Evolutionary conservation across 176 grass and related monocot genomes (phyloP).

Genomic region (Avena sativa): DNA sequence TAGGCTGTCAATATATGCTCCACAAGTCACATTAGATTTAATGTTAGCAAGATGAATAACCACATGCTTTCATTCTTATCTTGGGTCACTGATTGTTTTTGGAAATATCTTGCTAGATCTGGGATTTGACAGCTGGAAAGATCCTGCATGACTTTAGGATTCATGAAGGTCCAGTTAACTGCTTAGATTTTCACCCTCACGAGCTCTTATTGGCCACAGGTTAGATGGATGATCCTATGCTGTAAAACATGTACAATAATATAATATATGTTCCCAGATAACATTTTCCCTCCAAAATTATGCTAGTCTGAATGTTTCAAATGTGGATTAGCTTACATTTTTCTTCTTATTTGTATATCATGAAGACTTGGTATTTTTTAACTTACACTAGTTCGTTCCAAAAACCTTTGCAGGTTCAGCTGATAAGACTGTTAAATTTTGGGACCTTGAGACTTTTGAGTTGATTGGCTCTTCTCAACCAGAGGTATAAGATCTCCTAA

Average conservation of each 20-base stretch:
- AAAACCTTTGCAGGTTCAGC: constrained; percentile 69
- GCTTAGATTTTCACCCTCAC: constrained; percentile 88
- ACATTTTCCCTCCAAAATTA: background rate
- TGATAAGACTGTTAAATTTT: constrained; percentile 93
- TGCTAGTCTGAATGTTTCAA: background rate
- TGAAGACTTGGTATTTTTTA: constrained; percentile 12
- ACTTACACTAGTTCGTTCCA: constrained; percentile 42
- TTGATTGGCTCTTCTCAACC: constrained; percentile 84
- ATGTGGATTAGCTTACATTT: background rate
- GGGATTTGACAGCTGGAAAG: constrained; percentile 96
- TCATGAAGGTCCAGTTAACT: constrained; percentile 88
- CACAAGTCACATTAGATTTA: background rate
- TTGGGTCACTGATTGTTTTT: constrained; percentile 28
- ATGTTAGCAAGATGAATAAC: constrained; percentile 31
- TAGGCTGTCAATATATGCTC: constrained; percentile 4
- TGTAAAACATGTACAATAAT: constrained; percentile 1
- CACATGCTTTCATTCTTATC: background rate
- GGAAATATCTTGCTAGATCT: constrained; percentile 62
- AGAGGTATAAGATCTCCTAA: constrained; percentile 64
- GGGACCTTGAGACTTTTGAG: constrained; percentile 98
- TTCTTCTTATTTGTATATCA: constrained; percentile 28
- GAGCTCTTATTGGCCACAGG: constrained; percentile 93
- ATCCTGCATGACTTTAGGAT: constrained; percentile 79
- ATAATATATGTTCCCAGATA: constrained; percentile 15
- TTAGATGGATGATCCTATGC: constrained; percentile 42